phyloP scores from a whole-genome alignment of 805 yeast species.

The Komagataella phaffii region DNA sequence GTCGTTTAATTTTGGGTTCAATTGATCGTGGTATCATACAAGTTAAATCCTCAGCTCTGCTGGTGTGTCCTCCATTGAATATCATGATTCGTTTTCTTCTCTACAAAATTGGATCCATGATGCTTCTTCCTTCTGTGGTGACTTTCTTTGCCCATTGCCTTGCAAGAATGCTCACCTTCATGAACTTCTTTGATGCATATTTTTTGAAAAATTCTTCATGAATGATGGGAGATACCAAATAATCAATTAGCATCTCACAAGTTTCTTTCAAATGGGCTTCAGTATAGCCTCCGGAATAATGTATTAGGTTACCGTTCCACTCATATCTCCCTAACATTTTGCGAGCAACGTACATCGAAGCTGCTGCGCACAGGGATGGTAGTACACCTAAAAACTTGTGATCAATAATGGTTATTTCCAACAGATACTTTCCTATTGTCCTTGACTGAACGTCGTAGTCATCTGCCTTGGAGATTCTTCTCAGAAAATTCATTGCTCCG shows the following conservation, averaged over 20 bases:
- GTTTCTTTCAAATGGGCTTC: slow-evolving; percentile 62
- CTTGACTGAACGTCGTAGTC: slow-evolving; percentile 76
- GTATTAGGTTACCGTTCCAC: slow-evolving; percentile 82
- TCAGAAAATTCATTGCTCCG: slow-evolving; percentile 78
- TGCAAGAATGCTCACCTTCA: slow-evolving; percentile 73
- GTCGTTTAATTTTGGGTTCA: not conserved
- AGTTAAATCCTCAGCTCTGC: not conserved
- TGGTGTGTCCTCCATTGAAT: not conserved
- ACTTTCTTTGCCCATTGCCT: slow-evolving; percentile 73
- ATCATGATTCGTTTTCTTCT: not conserved
- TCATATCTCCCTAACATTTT: slow-evolving; percentile 49
- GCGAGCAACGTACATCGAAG: slow-evolving; percentile 77
- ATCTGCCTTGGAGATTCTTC: slow-evolving; percentile 85
- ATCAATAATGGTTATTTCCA: slow-evolving; percentile 70
- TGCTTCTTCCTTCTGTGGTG: slow-evolving; percentile 28
- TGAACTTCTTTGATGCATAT: slow-evolving; percentile 77
- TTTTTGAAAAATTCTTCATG: slow-evolving; percentile 92
- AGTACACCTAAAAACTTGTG: slow-evolving; percentile 57
- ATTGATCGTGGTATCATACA: not conserved
- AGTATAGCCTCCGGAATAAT: slow-evolving; percentile 83
- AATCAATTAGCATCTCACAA: slow-evolving; percentile 62
- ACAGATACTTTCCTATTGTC: slow-evolving; percentile 71
- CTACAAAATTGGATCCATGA: slow-evolving; percentile 20
- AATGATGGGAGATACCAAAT: slow-evolving; percentile 64
- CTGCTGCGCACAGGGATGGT: slow-evolving; percentile 77